Conservation (phyloP, 805 yeast genomes). For the Metschnikowia peoriensis region DNA sequence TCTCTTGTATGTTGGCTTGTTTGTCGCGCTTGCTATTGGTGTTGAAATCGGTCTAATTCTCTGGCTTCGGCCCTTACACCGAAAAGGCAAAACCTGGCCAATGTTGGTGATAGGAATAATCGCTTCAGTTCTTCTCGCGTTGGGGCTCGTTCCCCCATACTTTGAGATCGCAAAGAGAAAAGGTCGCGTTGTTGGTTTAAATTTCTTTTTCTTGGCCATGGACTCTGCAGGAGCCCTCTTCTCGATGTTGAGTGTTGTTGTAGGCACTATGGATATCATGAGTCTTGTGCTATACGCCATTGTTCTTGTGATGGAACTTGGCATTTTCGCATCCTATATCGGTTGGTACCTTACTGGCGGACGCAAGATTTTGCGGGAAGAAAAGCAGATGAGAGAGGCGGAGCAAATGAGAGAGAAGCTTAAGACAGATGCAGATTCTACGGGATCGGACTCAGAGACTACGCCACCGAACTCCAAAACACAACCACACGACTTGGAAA, state of each 20-base stretch:
- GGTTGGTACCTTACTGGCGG: constrained; percentile 58
- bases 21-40: constrained; percentile 44
- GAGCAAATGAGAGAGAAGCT: not conserved
- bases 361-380: constrained; percentile 24
- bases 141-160: constrained; percentile 87
- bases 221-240: constrained; percentile 81
- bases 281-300: constrained; percentile 74
- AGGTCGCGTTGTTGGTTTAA: constrained; percentile 87
- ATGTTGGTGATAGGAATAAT: constrained; percentile 73
- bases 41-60: constrained; percentile 69
- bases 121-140: constrained; percentile 71
- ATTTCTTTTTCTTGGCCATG: constrained; percentile 70
- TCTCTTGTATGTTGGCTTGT: constrained; percentile 29
- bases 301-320: constrained; percentile 73
- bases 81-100: constrained; percentile 67
- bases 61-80: constrained; percentile 59
- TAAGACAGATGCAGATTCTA: not conserved
- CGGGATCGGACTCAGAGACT: constrained; percentile 1
- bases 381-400: constrained; percentile 17
- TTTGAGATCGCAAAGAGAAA: constrained; percentile 74
- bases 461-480: not conserved
- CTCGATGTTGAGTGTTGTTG: constrained; percentile 56
- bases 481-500: not conserved
- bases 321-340: constrained; percentile 67
- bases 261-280: constrained; percentile 69